phyloP scores from a whole-genome alignment of 306 rosid genomes.

The Pyrus bretschneideri region DNA sequence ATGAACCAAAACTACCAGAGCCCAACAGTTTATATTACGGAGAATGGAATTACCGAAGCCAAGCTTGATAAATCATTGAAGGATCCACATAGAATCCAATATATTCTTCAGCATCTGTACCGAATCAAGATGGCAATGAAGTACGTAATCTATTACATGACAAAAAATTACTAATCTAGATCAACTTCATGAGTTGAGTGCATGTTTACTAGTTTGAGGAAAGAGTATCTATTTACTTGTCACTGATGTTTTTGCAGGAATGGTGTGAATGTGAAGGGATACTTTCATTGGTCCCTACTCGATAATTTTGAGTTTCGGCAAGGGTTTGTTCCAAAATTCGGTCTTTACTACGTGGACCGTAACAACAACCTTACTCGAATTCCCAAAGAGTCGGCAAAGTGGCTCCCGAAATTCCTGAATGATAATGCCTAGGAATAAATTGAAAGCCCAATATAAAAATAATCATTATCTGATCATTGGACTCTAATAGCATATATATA shows the following conservation, averaged over 20 bases:
- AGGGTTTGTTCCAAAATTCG: constrained; percentile 5
- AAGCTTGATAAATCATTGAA: constrained; percentile 5
- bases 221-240: neutral
- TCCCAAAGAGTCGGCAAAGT: neutral
- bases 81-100: constrained; percentile 12
- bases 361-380: constrained; percentile 11
- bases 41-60: constrained; percentile 8
- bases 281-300: constrained; percentile 18
- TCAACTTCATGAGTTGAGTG: neutral
- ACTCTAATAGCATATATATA: too few relatives aligned
- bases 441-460: too few relatives aligned
- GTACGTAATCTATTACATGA: constrained; percentile 1
- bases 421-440: neutral
- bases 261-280: constrained; percentile 27
- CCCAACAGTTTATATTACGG: constrained; percentile 14
- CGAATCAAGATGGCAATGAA: constrained; percentile 8
- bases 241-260: constrained; percentile 8
- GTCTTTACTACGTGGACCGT: constrained; percentile 22
- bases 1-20: constrained; percentile 10
- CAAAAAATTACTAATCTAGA: too few relatives aligned
- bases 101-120: constrained; percentile 14
- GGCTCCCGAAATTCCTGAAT: neutral
- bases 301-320: constrained; percentile 22
- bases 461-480: too few relatives aligned
- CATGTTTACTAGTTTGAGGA: neutral